phyloP scores from a whole-genome alignment of 768 basidiomycete species.

The Mycena olivaceomarginata region DNA sequence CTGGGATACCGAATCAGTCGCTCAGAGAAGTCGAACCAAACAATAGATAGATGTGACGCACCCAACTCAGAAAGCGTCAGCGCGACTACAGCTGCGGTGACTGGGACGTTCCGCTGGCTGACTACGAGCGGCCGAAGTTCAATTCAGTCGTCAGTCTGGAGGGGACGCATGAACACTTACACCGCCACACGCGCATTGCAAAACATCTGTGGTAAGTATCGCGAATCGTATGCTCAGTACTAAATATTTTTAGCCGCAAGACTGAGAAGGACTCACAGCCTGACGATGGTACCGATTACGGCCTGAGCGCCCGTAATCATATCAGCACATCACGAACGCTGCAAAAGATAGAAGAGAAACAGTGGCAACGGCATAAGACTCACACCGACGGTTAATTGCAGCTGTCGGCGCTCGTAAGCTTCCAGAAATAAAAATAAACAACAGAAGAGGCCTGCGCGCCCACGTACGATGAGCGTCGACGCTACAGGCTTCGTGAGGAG shows the following conservation, averaged over 20 bases:
- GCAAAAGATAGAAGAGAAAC: too few species aligned
- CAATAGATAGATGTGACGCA: constrained; percentile 47
- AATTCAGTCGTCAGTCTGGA: constrained; percentile 12
- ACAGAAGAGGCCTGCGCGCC: not conserved
- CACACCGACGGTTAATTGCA: constrained; percentile 61
- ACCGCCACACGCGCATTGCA: constrained; percentile 78
- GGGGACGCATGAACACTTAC: constrained; percentile 53
- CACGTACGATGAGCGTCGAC: constrained; percentile 65
- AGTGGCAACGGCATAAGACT: constrained; percentile 38
- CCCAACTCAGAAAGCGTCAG: constrained; percentile 66
- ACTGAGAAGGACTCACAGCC: constrained; percentile 61
- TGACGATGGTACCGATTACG: constrained; percentile 71
- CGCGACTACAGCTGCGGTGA: constrained; percentile 66
- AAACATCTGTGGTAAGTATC: constrained; percentile 62
- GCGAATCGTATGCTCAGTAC: too few species aligned
- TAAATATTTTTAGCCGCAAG: not conserved
- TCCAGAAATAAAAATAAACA: too few species aligned
- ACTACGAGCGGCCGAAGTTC: constrained; percentile 57
- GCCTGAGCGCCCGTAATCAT: constrained; percentile 54
- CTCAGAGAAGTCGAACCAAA: not conserved
- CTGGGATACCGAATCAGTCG: constrained; percentile 44
- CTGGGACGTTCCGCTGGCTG: constrained; percentile 69
- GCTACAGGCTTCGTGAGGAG: constrained; percentile 51
- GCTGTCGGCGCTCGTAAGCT: not conserved
- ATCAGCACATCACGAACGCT: not conserved